phyloP scores from a whole-genome alignment of 306 rosid species.

The Coriaria nepalensis region DNA sequence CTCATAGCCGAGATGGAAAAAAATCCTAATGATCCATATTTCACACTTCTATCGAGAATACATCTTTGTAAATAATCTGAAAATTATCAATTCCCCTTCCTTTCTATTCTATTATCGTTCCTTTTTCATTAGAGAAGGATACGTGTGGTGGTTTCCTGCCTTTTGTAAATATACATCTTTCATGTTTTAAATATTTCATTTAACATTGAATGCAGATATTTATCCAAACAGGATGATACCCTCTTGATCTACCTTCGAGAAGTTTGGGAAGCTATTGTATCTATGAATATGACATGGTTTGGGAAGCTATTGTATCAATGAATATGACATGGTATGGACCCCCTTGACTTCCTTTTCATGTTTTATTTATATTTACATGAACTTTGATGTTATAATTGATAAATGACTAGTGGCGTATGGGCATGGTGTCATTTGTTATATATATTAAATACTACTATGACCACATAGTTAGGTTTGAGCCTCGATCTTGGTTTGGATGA shows the following conservation, averaged over 20 bases:
- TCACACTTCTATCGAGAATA: not conserved
- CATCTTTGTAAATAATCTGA: no score
- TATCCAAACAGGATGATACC: conserved; percentile 99
- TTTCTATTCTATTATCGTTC: no score
- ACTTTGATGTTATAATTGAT: no score
- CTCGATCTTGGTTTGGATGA: no score
- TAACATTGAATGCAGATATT: conserved; percentile 56
- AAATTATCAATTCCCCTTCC: no score
- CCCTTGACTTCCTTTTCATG: conserved; percentile 3
- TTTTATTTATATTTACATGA: not conserved
- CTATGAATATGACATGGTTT: conserved; percentile 90
- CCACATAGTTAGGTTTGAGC: no score
- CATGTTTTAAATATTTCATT: conserved; percentile 13
- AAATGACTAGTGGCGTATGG: no score
- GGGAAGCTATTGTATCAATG: conserved; percentile 97
- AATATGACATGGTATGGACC: conserved; percentile 82
- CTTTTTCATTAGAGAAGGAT: no score
- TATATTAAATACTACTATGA: no score
- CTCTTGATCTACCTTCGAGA: conserved; percentile 97
- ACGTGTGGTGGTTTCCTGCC: not conserved
- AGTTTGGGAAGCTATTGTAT: conserved; percentile 98
- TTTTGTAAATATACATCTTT: conserved; percentile 5
- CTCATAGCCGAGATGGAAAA: conserved; percentile 76
- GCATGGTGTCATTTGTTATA: no score
- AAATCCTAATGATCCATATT: conserved; percentile 58